Evolutionary conservation across 352 stramenopile genomes (phyloP).

Genomic region (Globisporangium perplexum): DNA sequence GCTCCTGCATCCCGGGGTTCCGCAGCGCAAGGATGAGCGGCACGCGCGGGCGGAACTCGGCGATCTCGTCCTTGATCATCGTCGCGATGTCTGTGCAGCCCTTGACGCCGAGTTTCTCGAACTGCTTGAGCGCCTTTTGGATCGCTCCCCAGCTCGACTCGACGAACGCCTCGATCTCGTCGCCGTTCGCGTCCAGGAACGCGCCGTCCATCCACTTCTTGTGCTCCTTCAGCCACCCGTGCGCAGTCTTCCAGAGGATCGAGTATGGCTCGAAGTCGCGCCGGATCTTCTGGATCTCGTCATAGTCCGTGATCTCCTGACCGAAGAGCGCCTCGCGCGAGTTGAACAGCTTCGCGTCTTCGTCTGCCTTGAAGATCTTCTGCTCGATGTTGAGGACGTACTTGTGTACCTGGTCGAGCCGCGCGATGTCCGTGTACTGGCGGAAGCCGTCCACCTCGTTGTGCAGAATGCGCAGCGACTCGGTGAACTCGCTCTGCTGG

Average conservation of each 20-base stretch:
- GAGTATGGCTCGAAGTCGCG: conserved; percentile 94
- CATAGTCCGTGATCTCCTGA: conserved; percentile 89
- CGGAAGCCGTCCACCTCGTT: conserved; percentile 84
- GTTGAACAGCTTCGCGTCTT: conserved; percentile 90
- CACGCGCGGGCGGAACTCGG: conserved; percentile 85
- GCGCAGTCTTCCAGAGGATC: conserved; percentile 90
- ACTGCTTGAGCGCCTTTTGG: conserved; percentile 90
- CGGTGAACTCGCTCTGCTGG: conserved; percentile 90
- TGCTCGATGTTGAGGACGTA: conserved; percentile 84
- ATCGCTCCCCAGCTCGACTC: conserved; percentile 77
- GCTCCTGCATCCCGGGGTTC: conserved; percentile 91
- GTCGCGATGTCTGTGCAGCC: conserved; percentile 83
- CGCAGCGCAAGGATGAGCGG: conserved; percentile 87
- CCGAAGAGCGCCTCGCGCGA: conserved; percentile 87
- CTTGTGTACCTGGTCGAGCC: conserved; percentile 85
- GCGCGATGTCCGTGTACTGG: conserved; percentile 83
- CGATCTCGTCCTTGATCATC: conserved; percentile 89
- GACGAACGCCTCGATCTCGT: conserved; percentile 91
- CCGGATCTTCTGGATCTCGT: conserved; percentile 84
- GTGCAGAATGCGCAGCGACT: conserved; percentile 78
- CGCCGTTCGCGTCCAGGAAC: conserved; percentile 89
- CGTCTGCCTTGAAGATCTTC: conserved; percentile 83
- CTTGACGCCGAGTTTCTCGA: conserved; percentile 87
- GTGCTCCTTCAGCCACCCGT: conserved; percentile 89
- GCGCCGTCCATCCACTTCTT: conserved; percentile 91